Evolutionary conservation across 495 filamentous ascomycete genomes (phyloP), one percentile per base, ranked within the genome.

Genomic region (Annulohypoxylon stygium): DNA sequence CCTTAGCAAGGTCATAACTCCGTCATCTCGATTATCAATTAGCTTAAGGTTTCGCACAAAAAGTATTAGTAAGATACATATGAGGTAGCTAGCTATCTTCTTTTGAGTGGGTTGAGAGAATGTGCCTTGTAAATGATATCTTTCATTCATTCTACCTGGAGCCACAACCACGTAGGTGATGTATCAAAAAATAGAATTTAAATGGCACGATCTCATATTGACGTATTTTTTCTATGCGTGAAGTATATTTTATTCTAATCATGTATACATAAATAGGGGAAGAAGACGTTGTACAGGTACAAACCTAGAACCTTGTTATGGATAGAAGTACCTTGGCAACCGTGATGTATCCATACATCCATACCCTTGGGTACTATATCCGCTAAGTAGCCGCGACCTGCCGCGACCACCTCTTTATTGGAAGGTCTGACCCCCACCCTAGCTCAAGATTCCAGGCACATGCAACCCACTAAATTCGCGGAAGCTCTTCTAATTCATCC

Each of bases 1-100:
- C 37, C 30, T 53, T 41, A 26, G 61, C 59, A 23, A 54, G 51
- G 14, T 20, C 34, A 14, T 43, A 33, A 33, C 41, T 62, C 60
- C 39, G 50, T 23, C 59, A 61, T 75, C 67, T 75, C 39, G 4
- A 43, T 57, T 75, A 68, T 61, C 11, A 30, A 68, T 54, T 65
- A 37, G 50, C 67, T 47, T 47, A 61, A 54, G 33, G 48, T 62
- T 66, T 65, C 41, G 39, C 57, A 34, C 50, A 37, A n/a, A 69
- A 37, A 12, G 59, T 57, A 20, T 41, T 36, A 57, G 4, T 25
- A 23, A 58, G 20, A 26, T 57, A 36, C 12, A 43, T 43, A n/a
- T n/a, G 39, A 43, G 12, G 39, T n/a, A 43, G 39, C 5, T 6
- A 30, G 33, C 48, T 45, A 58, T 14, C 10, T 39, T 58, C 18